Conservation (phyloP, 495 filamentous ascomycete species). For the Aspergillus indologenus region DNA sequence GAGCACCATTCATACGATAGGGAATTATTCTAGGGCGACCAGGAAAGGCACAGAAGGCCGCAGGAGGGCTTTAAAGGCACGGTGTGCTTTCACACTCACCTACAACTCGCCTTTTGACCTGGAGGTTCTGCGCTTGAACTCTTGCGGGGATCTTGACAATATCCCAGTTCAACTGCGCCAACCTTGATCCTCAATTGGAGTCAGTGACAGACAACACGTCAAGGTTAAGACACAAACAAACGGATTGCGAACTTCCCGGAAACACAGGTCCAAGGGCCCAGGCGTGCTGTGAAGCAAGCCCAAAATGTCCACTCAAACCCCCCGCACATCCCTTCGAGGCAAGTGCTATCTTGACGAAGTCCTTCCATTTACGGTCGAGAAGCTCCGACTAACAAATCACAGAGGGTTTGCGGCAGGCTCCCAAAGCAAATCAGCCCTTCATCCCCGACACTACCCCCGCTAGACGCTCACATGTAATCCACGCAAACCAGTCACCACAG, state of each 20-base stretch:
- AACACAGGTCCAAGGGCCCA: neutral
- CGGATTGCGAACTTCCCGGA: neutral
- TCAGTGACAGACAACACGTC: neutral
- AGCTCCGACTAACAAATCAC: conserved; percentile 16
- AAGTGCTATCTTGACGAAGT: conserved; percentile 6
- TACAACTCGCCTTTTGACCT: neutral
- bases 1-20: neutral
- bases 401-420: conserved; percentile 49
- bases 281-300: conserved; percentile 6
- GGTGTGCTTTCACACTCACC: neutral
- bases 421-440: conserved; percentile 47
- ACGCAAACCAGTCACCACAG: conserved; percentile 37
- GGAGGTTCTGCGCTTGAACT: neutral
- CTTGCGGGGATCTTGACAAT: neutral
- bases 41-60: neutral
- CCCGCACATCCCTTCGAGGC: conserved; percentile 31
- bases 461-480: conserved; percentile 37
- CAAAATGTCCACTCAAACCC: conserved; percentile 27
- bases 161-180: neutral
- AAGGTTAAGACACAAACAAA: neutral
- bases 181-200: neutral
- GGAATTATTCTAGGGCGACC: neutral
- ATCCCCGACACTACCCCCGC: conserved; percentile 44
- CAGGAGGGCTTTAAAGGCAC: neutral
- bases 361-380: neutral